These are phyloP conservation scores for Pythium inflatum DNA, from an alignment of 352 stramenopile species.

Conservation along the genomic window DNA sequence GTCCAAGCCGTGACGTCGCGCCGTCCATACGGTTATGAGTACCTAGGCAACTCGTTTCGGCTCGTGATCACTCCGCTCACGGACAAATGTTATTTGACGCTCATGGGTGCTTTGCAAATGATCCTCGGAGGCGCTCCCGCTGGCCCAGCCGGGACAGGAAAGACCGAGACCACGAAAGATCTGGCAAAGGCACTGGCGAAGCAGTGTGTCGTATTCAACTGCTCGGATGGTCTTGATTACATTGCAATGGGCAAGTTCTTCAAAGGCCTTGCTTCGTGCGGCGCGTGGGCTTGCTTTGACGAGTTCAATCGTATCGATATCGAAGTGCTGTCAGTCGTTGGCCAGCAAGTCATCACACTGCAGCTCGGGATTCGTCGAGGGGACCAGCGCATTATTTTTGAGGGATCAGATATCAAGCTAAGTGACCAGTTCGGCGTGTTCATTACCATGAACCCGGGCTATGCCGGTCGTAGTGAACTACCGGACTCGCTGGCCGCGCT, in stretches of 20 bases:
- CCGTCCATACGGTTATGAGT: constrained; percentile 95
- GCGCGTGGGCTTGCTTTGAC: constrained; percentile 92
- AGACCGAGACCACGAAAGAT: constrained; percentile 96
- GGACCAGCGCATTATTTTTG: constrained; percentile 91
- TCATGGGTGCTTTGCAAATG: constrained; percentile 97
- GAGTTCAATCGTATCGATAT: constrained; percentile 93
- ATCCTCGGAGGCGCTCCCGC: constrained; percentile 93
- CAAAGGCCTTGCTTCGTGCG: constrained; percentile 92
- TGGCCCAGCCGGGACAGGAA: constrained; percentile 93
- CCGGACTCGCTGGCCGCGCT: constrained; percentile 85
- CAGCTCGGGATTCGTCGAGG: constrained; percentile 86
- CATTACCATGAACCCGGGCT: constrained; percentile 93
- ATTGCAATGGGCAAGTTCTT: constrained; percentile 96
- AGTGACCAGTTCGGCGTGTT: constrained; percentile 92
- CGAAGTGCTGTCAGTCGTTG: constrained; percentile 87
- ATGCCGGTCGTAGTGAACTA: constrained; percentile 85
- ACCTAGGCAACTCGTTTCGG: constrained; percentile 95
- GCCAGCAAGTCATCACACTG: constrained; percentile 92
- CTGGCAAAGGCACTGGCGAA: constrained; percentile 94
- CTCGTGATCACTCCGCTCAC: constrained; percentile 96
- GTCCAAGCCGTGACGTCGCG: constrained; percentile 90
- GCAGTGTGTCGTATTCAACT: constrained; percentile 96
- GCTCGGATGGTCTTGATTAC: constrained; percentile 93
- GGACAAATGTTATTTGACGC: constrained; percentile 96
- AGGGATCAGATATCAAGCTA: constrained; percentile 94